phyloP scores from a whole-genome alignment of 2,329 filamentous ascomycete species.

The Diaporthe velutina region DNA sequence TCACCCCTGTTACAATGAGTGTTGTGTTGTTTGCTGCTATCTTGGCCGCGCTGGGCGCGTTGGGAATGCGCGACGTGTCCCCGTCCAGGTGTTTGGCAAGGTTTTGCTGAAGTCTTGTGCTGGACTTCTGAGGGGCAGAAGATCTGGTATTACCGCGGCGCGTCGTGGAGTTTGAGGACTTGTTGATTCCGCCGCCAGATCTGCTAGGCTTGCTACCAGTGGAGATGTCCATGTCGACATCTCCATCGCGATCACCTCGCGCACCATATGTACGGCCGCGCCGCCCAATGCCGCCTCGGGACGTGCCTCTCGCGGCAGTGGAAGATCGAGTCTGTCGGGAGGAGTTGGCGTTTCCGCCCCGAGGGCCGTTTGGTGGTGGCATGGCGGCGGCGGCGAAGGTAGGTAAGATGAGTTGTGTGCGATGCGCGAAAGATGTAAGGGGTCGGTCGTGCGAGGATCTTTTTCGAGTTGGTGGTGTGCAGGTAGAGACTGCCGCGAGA shows the following conservation, averaged over 20 bases:
- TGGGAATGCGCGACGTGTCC: slow-evolving; percentile 45
- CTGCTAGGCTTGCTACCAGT: slow-evolving; percentile 24
- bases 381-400: slow-evolving; percentile 40
- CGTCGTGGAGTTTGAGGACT: slow-evolving; percentile 38
- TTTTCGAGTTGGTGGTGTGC: background rate
- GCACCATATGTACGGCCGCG: slow-evolving; percentile 52
- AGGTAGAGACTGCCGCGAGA: background rate
- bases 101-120: slow-evolving; percentile 42
- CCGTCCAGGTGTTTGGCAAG: slow-evolving; percentile 48
- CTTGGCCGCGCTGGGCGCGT: slow-evolving; percentile 43
- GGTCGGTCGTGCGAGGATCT: slow-evolving; percentile 4
- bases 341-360: slow-evolving; percentile 38
- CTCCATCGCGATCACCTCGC: slow-evolving; percentile 67
- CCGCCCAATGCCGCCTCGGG: slow-evolving; percentile 65
- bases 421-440: slow-evolving; percentile 1
- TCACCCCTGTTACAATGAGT: slow-evolving; percentile 72
- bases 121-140: slow-evolving; percentile 39
- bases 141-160: slow-evolving; percentile 38
- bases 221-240: slow-evolving; percentile 67
- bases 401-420: background rate
- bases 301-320: slow-evolving; percentile 19
- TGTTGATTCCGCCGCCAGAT: slow-evolving; percentile 51
- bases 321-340: slow-evolving; percentile 38
- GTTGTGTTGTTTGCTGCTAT: slow-evolving; percentile 48
- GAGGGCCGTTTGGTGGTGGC: slow-evolving; percentile 45